Conservation (phyloP, 768 basidiomycete species). For the Filobasidium wieringae region DNA sequence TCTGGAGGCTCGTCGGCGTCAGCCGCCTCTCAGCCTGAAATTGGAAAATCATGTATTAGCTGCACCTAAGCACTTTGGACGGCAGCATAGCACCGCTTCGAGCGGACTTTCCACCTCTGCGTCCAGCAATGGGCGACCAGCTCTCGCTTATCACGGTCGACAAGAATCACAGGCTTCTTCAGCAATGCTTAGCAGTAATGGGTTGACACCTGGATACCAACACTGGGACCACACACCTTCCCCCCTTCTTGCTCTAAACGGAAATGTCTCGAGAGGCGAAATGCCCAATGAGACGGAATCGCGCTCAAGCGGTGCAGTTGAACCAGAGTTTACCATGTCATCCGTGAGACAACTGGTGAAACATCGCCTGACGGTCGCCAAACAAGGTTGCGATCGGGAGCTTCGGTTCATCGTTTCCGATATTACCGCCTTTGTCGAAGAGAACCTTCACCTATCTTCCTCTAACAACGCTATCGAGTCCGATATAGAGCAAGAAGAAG, state of each 20-base stretch:
- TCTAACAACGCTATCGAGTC: background rate
- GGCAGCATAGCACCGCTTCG: constrained; percentile 1
- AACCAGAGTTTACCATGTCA: constrained; percentile 29
- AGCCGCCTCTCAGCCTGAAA: constrained; percentile 34
- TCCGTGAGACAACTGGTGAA: constrained; percentile 75
- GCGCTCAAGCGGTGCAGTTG: constrained; percentile 4
- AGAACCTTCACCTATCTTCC: constrained; percentile 52
- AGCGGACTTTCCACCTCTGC: background rate
- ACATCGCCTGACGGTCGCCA: constrained; percentile 80
- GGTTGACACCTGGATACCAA: constrained; percentile 27
- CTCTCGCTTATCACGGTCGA: background rate
- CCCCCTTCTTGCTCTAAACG: constrained; percentile 27
- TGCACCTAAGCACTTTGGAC: background rate
- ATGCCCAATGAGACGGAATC: background rate
- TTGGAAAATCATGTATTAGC: constrained; percentile 25
- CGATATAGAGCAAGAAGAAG: background rate
- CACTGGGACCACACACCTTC: constrained; percentile 37
- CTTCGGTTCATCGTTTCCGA: constrained; percentile 84
- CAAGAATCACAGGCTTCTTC: constrained; percentile 2
- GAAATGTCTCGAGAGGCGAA: background rate
- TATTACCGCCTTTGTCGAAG: constrained; percentile 90
- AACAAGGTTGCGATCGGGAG: constrained; percentile 93
- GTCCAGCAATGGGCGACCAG: background rate
- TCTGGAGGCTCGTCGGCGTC: constrained; percentile 33
- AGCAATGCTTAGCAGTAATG: constrained; percentile 9